A percentile compares a stretch with the other conserved stretches of the same genome.
Evolutionary conservation across 2,329 filamentous ascomycete genomes (phyloP).

Genomic region (Penicillium sp.): DNA sequence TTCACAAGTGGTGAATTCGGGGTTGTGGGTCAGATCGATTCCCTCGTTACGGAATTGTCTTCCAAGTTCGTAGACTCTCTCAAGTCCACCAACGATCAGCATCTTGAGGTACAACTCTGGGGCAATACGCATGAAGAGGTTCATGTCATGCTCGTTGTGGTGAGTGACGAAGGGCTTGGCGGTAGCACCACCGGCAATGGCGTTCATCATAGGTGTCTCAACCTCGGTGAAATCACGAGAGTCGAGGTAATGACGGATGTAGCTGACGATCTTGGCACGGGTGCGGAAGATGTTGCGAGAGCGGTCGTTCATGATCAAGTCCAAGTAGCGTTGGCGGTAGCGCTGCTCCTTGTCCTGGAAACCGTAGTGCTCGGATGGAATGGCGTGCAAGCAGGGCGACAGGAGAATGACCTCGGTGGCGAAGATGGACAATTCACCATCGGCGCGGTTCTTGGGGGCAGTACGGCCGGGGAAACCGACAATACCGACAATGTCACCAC

Average conservation of each 20-base stretch:
- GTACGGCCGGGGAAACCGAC: slow-evolving; percentile 82
- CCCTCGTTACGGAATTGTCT: slow-evolving; percentile 95
- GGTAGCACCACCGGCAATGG: slow-evolving; percentile 91
- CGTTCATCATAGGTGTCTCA: slow-evolving; percentile 96
- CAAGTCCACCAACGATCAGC: slow-evolving; percentile 87
- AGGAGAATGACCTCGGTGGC: slow-evolving; percentile 82
- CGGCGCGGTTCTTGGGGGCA: slow-evolving; percentile 81
- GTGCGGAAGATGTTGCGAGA: slow-evolving; percentile 82
- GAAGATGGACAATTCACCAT: slow-evolving; percentile 92
- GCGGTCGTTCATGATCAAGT: slow-evolving; percentile 93
- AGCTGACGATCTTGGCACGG: slow-evolving; percentile 82
- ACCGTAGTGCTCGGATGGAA: slow-evolving; percentile 83
- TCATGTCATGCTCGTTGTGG: slow-evolving; percentile 94
- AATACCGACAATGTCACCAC: slow-evolving; percentile 91
- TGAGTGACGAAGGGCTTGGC: slow-evolving; percentile 93
- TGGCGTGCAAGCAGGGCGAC: slow-evolving; percentile 85
- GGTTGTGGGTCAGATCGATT: slow-evolving; percentile 92
- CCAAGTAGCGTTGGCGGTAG: slow-evolving; percentile 89
- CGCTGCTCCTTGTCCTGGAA: slow-evolving; percentile 95
- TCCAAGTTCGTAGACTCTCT: slow-evolving; percentile 93
- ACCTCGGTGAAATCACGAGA: slow-evolving; percentile 87
- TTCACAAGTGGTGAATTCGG: slow-evolving; percentile 95
- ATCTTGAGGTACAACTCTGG: slow-evolving; percentile 98
- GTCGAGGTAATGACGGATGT: slow-evolving; percentile 87
- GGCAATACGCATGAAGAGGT: slow-evolving; percentile 91